These are phyloP conservation scores for Micromonas pusilla DNA, from an alignment of 139 green algal genomes.

Conservation along the genomic window DNA sequence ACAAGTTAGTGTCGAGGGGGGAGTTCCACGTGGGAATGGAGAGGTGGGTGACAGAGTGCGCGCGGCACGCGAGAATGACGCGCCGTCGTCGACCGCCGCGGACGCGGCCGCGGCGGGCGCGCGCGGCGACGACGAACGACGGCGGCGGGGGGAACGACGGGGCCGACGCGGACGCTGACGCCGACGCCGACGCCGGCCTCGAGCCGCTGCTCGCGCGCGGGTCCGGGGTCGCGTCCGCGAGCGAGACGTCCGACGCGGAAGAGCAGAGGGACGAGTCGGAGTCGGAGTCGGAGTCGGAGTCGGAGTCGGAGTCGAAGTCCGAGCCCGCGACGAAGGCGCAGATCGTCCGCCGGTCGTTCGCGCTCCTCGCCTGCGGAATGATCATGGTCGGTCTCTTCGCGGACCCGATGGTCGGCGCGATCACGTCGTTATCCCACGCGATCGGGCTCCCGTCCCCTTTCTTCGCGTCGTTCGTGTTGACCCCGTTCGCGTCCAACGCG, in stretches of 20 bases:
- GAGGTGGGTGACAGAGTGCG: constrained; percentile 29
- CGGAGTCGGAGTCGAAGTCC: not conserved
- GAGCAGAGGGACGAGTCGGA: constrained; percentile 22
- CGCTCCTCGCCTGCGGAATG: constrained; percentile 21
- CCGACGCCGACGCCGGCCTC: not conserved
- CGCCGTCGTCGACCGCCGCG: too few relatives aligned
- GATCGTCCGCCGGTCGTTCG: constrained; percentile 4
- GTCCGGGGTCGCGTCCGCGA: not conserved
- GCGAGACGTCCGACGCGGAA: constrained; percentile 28
- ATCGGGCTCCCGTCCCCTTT: constrained; percentile 48
- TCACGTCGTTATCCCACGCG: constrained; percentile 46
- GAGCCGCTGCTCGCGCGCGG: not conserved
- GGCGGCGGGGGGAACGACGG: too few relatives aligned
- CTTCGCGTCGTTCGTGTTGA: constrained; percentile 58
- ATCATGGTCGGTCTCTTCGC: constrained; percentile 34
- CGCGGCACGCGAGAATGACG: not conserved
- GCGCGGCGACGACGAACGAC: too few relatives aligned
- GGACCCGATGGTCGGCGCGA: constrained; percentile 41
- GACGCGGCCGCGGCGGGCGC: too few relatives aligned
- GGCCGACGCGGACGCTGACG: too few relatives aligned
- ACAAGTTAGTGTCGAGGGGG: constrained; percentile 7
- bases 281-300: not conserved
- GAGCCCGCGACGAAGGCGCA: constrained; percentile 16
- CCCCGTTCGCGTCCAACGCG: constrained; percentile 54
- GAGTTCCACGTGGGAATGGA: constrained; percentile 17